phyloP scores from a whole-genome alignment of 495 filamentous ascomycete species.

The Cryomyces minteri region DNA sequence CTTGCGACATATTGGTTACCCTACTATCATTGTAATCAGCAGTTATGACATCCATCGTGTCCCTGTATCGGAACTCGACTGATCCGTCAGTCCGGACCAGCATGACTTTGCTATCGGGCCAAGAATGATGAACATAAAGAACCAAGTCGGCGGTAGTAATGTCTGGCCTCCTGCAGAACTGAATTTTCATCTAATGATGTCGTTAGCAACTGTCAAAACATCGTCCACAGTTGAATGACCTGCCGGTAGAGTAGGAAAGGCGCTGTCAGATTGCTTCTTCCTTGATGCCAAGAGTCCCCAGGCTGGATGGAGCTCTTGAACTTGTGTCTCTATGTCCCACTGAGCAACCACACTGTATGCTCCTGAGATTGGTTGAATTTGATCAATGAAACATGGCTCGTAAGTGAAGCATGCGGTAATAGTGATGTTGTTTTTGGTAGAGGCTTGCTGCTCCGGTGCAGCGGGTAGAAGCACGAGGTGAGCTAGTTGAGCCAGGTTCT shows the following conservation, averaged over 20 bases:
- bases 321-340: constrained; percentile 52
- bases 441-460: constrained; percentile 1
- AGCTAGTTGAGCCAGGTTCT: constrained; percentile 6
- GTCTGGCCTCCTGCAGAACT: constrained; percentile 31
- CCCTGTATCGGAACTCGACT: constrained; percentile 56
- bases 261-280: background rate
- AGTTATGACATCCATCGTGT: constrained; percentile 45
- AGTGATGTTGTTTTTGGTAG: constrained; percentile 20
- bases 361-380: constrained; percentile 34
- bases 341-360: constrained; percentile 43
- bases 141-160: constrained; percentile 45
- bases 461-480: constrained; percentile 17
- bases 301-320: constrained; percentile 43
- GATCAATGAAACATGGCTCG: constrained; percentile 19
- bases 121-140: constrained; percentile 37
- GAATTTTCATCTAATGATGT: background rate
- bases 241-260: background rate
- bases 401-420: constrained; percentile 39
- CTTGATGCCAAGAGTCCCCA: constrained; percentile 54
- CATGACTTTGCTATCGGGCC: constrained; percentile 42
- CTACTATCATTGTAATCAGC: constrained; percentile 39
- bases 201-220: background rate
- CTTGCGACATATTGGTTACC: constrained; percentile 50
- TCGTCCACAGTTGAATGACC: background rate
- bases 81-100: constrained; percentile 55